Evolutionary conservation across 495 filamentous ascomycete genomes (phyloP), one percentile per base, ranked within the genome.

Genomic region (Neurospora sp.): DNA sequence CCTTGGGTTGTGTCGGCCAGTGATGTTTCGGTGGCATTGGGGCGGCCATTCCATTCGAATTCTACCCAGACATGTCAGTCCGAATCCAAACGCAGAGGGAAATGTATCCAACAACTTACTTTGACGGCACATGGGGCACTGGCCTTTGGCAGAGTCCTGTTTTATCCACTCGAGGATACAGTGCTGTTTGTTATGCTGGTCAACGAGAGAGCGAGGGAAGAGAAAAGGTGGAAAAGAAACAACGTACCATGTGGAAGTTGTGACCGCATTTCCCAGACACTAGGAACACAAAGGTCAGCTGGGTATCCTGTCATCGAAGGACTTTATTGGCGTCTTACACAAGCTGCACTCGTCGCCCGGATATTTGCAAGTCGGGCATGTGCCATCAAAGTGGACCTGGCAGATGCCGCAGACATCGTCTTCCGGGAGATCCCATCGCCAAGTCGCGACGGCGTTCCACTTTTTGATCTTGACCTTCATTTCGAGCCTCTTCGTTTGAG

Each of bases 381-480:
- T 98, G 35, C 94, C 94, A 78, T 99, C 96, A 80, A 98, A 99
- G 79, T 97, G 93, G 38, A 96, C 92, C 79, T 95, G 94, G 85
- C 96, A 99, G 83, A 99, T 99, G 72, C 96, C 96, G 76, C 96
- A 99, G 73, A 98, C 93, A 76, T 99, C 96, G 83, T 98, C 96
- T 76, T 97, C 94, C 61, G 96, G 93, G 79, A 97, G 93, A 79
- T 98, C 94, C 96, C 96, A 99, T 73, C 92, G 89, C 96, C 96
- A 99, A 39, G 93, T 92, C 2, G 96, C 96, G 68, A 98, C 92
- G 3, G 93, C 93, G 81, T 94, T 92, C 94, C 94, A 98, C 80
- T 91, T 87, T 79, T 90, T 93, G 83, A 98, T 94, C 16, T 87
- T 93, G 81, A 98, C 94, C 81, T 97, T 98, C 96, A 99, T 97